These are phyloP conservation scores for Nakaseomyces nivariensis DNA, from an alignment of 1,139 yeast species.

Conservation along the genomic window DNA sequence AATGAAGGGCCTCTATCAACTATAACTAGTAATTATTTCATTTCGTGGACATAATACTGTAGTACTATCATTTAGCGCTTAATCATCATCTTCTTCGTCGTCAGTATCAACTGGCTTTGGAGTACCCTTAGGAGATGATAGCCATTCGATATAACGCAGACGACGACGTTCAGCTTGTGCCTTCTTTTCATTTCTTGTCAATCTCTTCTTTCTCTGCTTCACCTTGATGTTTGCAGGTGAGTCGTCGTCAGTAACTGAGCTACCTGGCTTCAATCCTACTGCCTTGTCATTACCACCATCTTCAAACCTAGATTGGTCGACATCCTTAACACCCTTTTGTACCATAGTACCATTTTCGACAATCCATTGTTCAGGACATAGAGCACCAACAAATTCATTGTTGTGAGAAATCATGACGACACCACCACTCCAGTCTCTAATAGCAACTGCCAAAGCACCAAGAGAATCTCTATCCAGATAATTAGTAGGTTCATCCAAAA, in stretches of 20 bases:
- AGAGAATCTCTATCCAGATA: slow-evolving; percentile 95
- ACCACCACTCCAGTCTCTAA: slow-evolving; percentile 97
- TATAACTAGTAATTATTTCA: not conserved
- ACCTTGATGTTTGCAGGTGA: slow-evolving; percentile 95
- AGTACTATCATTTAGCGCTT: slow-evolving; percentile 5
- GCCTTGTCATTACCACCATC: slow-evolving; percentile 52
- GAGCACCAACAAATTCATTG: slow-evolving; percentile 91
- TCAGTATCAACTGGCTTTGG: slow-evolving; percentile 91
- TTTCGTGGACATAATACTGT: not conserved
- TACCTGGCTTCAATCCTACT: slow-evolving; percentile 34
- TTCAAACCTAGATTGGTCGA: slow-evolving; percentile 72
- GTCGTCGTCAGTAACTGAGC: slow-evolving; percentile 55
- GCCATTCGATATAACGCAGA: slow-evolving; percentile 88
- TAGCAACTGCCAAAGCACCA: slow-evolving; percentile 95
- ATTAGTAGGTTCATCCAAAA: slow-evolving; percentile 96
- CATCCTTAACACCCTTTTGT: slow-evolving; percentile 68
- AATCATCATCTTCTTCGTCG: slow-evolving; percentile 58
- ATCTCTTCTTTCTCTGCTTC: slow-evolving; percentile 83
- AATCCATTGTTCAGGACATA: slow-evolving; percentile 98
- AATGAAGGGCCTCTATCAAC: not conserved
- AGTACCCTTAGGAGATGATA: slow-evolving; percentile 92
- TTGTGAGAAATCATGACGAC: slow-evolving; percentile 98
- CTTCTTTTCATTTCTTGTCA: slow-evolving; percentile 94
- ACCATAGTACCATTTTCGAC: slow-evolving; percentile 87
- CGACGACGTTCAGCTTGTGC: slow-evolving; percentile 88